These are phyloP conservation scores for Lophiostoma macrostomum DNA, from an alignment of 495 filamentous ascomycete genomes.

Conservation along the genomic window DNA sequence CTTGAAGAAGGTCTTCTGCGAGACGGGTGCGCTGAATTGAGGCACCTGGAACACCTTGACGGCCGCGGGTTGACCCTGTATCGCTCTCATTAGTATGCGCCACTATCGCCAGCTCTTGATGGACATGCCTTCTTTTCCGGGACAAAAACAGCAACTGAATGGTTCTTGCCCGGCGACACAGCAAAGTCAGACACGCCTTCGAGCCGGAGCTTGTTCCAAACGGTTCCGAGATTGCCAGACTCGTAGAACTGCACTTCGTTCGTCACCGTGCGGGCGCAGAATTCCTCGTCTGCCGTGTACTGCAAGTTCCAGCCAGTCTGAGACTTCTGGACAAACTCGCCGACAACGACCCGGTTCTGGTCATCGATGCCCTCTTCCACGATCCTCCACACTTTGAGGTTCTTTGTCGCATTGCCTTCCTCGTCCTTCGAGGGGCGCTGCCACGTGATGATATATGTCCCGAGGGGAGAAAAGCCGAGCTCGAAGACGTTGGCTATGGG, in stretches of 20 bases:
- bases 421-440: constrained; percentile 90
- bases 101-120: not conserved
- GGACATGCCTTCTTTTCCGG: constrained; percentile 81
- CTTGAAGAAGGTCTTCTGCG: constrained; percentile 98
- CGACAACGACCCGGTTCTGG: constrained; percentile 68
- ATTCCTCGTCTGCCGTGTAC: constrained; percentile 87
- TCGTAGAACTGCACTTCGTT: constrained; percentile 98
- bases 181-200: constrained; percentile 92
- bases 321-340: constrained; percentile 88
- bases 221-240: constrained; percentile 73
- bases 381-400: constrained; percentile 92
- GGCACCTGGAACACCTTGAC: constrained; percentile 95
- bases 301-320: constrained; percentile 97
- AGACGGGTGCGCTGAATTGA: constrained; percentile 72
- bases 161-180: constrained; percentile 79
- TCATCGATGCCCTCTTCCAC: constrained; percentile 52
- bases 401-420: constrained; percentile 87
- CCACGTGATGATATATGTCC: constrained; percentile 94
- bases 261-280: constrained; percentile 88
- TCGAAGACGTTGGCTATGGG: constrained; percentile 82
- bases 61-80: constrained; percentile 81
- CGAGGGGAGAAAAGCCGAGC: constrained; percentile 86
- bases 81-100: not conserved
- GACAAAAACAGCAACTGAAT: constrained; percentile 87
- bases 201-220: constrained; percentile 91